These are phyloP conservation scores for Phycomyces blakesleeanus DNA, from an alignment of 192 early-diverging fungal species.

Conservation along the genomic window DNA sequence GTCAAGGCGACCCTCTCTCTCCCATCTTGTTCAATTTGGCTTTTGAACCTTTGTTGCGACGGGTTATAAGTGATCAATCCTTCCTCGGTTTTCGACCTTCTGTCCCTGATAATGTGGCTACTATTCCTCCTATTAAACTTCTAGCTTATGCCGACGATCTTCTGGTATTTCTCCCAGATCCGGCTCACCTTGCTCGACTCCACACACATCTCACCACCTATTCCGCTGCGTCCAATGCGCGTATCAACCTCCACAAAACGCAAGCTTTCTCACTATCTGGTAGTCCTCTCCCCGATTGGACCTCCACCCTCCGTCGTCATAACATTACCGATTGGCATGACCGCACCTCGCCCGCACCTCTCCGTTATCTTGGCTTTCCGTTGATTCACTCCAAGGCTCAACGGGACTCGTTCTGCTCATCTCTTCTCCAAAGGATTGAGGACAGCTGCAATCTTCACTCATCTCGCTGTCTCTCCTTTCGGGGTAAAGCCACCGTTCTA, in stretches of 20 bases:
- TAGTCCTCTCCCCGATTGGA: background rate
- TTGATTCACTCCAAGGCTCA: background rate
- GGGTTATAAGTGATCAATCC: background rate
- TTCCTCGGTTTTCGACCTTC: background rate
- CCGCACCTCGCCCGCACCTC: background rate
- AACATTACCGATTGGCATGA: background rate
- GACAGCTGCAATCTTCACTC: background rate
- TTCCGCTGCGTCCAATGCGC: constrained; percentile 9
- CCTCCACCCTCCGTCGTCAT: background rate
- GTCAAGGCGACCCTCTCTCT: constrained; percentile 34
- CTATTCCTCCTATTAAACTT: background rate
- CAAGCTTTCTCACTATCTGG: constrained; percentile 8
- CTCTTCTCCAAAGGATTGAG: background rate
- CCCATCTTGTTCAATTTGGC: constrained; percentile 27
- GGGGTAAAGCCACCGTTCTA: background rate
- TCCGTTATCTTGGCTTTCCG: background rate
- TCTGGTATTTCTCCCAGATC: background rate
- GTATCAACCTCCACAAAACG: constrained; percentile 19
- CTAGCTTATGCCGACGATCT: constrained; percentile 25
- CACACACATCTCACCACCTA: background rate
- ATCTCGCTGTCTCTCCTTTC: background rate
- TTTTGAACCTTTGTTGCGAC: constrained; percentile 19
- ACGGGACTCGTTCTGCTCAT: background rate
- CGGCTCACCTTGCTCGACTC: background rate
- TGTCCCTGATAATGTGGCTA: no score